Evolutionary conservation across 2,329 filamentous ascomycete genomes (phyloP).

Genomic region (Arthrobotrys iridis): DNA sequence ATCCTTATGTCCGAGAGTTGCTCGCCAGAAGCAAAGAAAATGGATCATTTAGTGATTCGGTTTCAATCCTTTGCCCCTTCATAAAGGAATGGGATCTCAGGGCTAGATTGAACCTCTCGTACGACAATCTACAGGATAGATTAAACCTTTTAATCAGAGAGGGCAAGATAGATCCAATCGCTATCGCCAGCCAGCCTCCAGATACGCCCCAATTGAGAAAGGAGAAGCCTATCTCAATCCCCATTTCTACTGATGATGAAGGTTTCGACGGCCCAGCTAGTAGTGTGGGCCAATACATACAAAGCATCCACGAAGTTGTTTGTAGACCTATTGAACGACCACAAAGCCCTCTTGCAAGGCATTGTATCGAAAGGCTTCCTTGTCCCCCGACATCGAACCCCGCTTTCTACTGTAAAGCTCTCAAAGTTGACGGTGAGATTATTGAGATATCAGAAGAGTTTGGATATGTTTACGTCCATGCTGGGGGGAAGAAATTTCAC

Average conservation of each 20-base stretch:
- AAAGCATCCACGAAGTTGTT: not conserved
- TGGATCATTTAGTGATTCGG: not conserved
- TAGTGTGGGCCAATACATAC: not conserved
- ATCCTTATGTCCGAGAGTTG: constrained; percentile 3
- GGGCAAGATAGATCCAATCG: not conserved
- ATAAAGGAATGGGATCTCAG: not conserved
- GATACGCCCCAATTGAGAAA: not conserved
- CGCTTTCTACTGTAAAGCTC: not conserved
- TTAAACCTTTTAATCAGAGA: not conserved
- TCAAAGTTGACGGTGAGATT: not conserved
- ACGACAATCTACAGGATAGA: constrained; percentile 8
- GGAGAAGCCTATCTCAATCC: not conserved
- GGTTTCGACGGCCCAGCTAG: not conserved
- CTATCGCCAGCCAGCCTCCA: not conserved
- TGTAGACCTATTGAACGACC: not conserved
- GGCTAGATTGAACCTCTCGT: constrained; percentile 8
- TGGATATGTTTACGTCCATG: not conserved
- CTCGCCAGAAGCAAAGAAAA: not conserved
- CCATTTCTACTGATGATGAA: not conserved
- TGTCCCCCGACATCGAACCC: not conserved
- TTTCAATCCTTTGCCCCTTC: constrained; percentile 3
- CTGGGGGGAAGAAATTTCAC: not conserved
- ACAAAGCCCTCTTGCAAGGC: not conserved
- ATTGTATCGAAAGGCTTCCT: not conserved
- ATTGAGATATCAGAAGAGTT: not conserved